These are phyloP conservation scores for Cotoneaster glaucophyllus DNA, from an alignment of 306 rosid genomes.

Conservation along the genomic window DNA sequence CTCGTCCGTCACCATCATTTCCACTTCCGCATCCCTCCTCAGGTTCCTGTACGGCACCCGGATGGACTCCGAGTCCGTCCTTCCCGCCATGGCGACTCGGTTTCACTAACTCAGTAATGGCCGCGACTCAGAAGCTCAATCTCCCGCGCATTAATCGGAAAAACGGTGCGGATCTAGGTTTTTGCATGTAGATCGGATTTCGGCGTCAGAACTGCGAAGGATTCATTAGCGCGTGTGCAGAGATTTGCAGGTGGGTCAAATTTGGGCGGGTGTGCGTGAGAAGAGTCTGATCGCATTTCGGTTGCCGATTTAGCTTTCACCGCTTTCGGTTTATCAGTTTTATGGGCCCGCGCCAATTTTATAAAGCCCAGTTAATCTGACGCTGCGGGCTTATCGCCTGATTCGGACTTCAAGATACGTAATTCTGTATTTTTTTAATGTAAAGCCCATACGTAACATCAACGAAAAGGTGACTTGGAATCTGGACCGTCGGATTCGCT, in stretches of 20 bases:
- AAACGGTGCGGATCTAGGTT: neutral
- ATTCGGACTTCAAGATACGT: neutral
- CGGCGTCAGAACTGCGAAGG: neutral
- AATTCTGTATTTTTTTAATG: neutral
- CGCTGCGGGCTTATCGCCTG: neutral
- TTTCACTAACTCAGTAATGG: conserved; percentile 21
- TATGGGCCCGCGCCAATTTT: neutral
- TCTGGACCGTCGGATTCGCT: neutral
- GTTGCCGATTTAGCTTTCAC: conserved; percentile 14
- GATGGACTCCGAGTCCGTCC: conserved; percentile 50
- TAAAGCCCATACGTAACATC: neutral
- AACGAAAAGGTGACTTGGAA: neutral
- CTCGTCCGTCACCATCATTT: conserved; percentile 52
- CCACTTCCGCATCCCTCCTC: conserved; percentile 55
- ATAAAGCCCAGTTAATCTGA: neutral
- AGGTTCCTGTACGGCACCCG: conserved; percentile 79
- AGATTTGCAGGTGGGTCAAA: conserved; percentile 25
- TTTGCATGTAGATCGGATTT: neutral
- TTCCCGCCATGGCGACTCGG: conserved; percentile 55
- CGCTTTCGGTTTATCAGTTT: neutral
- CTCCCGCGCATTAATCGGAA: conserved; percentile 18
- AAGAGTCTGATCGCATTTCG: conserved; percentile 17
- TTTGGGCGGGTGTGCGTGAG: conserved; percentile 34
- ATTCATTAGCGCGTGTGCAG: neutral
- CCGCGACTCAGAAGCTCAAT: conserved; percentile 2